Base-by-base conservation (phyloP, 495 filamentous ascomycete genomes). In the Astrothelium macrocarpum region DNA sequence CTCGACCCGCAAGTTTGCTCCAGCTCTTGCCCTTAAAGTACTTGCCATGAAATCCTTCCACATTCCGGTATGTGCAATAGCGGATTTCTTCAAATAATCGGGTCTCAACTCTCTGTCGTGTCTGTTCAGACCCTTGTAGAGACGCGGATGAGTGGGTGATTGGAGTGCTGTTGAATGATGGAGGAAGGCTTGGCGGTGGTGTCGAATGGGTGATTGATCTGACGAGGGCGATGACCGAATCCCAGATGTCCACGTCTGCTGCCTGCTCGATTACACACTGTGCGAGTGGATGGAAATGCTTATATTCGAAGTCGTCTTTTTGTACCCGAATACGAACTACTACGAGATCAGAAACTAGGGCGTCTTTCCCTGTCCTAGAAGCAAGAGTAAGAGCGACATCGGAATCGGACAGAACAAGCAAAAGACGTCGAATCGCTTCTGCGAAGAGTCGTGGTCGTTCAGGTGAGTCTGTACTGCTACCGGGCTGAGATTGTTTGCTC, bases 121-220 rank as follows among this genome's bases (percentile, higher is more conserved):
- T 70, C 59, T 68, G 63, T 32, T 70, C 36, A 62, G 32, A 29
- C 31, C 66, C 61, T 68, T 67, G 59, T 36, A 32, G 32, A 20
- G 64, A 71, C 14, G 61, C 31, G 53, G 67, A 69, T 60, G 59
- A 68, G 45, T 25, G 10, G 23, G 23, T 67, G 60, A 71, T 61
- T 7, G 60, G 62, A 62, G 62, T 71, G n/a, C 62, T 28, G 62
- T 69, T 62, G 46, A 69, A 71, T 23, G 64, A 71, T 14, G 34
- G 14, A 5, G 34, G 34, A 39, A 39, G 34, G 34, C 34, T 39
- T 14, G 34, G 34, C 34, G 34, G 34, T 39, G 34, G 34, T 39
- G 34, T 39, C 34, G 34, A 39, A 39, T 39, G 34, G 34, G 14
- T 39, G 34, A 39, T 39, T 39, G 34, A 14, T 39, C 34, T 39